Base-by-base conservation (phyloP, 2,329 filamentous ascomycete genomes). In the Juglanconis sp. region DNA sequence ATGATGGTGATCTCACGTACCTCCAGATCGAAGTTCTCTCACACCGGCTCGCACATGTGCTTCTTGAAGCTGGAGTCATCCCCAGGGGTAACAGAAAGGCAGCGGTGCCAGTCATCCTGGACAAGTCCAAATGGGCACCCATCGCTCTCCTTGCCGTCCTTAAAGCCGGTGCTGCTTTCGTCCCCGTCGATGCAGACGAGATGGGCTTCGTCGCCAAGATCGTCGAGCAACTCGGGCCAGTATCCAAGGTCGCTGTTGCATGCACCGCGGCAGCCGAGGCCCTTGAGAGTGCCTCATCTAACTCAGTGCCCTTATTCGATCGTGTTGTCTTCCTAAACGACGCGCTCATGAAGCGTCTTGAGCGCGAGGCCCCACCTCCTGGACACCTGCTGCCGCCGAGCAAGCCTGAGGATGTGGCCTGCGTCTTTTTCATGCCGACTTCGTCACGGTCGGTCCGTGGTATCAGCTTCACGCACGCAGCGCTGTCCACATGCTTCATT, bases 41-140 rank as follows among this genome's bases (percentile, higher is more conserved):
- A 0, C 69, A 73, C 2, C 72, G 70, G 4, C 69, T 81, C 1
- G 73, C 76, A 1, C 73, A 72, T 2, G 74, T 80, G 54, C 76
- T 91, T 0, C 69, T 79, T 2, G 75, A 78, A 30, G 71, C 78
- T 11, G 84, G 84, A 0, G 77, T 85, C 0, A 71, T 75, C 0
- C 76, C 61, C 15, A 47, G 46, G 15, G 51, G 51, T 11, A 63
- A 53, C 79, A 0, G 48, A 30, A 81, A 83, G 9, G 77, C 82
- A 7, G 75, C 89, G 4, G 80, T 92, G 1, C 86, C 86, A 5
- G 78, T 92, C 5, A 82, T 87, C 17, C 79, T 92, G 67, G 85
- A 90, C 48, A 92, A 91, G 73, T 89, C 83, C 24, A 74, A 86
- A 13, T 82, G 88, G 70, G 79, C 90, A 0, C 88, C 91, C 52